Evolutionary conservation across 2,329 filamentous ascomycete species (phyloP).

Genomic region (Aspergillus ustus): DNA sequence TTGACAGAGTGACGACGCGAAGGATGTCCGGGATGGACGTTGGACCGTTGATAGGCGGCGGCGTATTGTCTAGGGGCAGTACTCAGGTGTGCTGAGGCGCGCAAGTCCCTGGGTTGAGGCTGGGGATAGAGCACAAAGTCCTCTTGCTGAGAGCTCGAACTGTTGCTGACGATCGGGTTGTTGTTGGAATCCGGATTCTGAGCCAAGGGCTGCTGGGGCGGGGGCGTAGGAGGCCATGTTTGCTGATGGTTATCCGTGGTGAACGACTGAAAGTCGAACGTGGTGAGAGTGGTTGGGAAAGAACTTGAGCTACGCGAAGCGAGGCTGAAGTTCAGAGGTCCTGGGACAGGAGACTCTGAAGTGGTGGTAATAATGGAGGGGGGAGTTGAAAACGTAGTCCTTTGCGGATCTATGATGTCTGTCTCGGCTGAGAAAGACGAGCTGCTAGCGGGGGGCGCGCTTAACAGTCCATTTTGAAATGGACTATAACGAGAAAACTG

Average conservation of each 20-base stretch:
- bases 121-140: conserved; percentile 53
- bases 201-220: conserved; percentile 49
- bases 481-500: conserved; percentile 27
- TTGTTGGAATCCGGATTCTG: conserved; percentile 34
- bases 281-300: conserved; percentile 37
- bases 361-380: conserved; percentile 33
- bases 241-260: conserved; percentile 54
- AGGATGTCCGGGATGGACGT: conserved; percentile 40
- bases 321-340: conserved; percentile 52
- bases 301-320: conserved; percentile 51
- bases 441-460: conserved; percentile 31
- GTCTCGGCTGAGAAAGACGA: conserved; percentile 44
- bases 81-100: conserved; percentile 40
- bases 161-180: conserved; percentile 35
- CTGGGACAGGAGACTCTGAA: conserved; percentile 51
- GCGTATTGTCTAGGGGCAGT: conserved; percentile 42
- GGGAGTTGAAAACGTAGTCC: conserved; percentile 33
- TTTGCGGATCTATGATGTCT: conserved; percentile 47
- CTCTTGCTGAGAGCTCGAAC: conserved; percentile 38
- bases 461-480: conserved; percentile 49
- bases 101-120: conserved; percentile 40
- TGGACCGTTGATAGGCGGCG: conserved; percentile 36
- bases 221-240: conserved; percentile 54
- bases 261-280: conserved; percentile 53
- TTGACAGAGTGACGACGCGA: conserved; percentile 42